A percentile compares a stretch with the other conserved stretches of the same genome.
Conservation (phyloP, 345 rosid genomes). For the Camelina neglecta region DNA sequence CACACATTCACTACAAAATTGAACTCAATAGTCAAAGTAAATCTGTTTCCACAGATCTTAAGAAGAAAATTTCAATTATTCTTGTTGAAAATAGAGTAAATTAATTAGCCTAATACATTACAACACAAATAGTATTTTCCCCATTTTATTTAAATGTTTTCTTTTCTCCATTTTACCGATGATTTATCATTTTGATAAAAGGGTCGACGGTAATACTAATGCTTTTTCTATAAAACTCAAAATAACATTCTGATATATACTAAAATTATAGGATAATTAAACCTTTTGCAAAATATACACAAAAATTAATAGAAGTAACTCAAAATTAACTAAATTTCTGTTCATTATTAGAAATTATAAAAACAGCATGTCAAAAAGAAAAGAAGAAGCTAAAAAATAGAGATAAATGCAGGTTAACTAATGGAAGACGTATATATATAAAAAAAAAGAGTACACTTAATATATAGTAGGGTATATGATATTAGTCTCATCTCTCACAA, state of each 20-base stretch:
- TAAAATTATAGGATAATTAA: not conserved
- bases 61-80: not conserved
- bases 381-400: not conserved
- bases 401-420: not conserved
- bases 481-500: constrained; percentile 45
- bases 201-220: not conserved
- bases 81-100: not conserved
- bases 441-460: not conserved
- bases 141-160: not conserved
- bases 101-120: not conserved
- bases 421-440: not conserved
- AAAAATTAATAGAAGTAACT: not conserved
- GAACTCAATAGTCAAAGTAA: not conserved
- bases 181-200: not conserved
- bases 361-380: not conserved
- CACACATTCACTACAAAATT: not conserved
- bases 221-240: not conserved
- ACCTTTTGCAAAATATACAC: too few relatives aligned
- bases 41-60: not conserved
- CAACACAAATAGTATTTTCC: not conserved
- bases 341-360: not conserved
- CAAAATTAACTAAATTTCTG: not conserved
- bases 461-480: constrained; percentile 38
- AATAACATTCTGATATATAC: not conserved
- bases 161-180: not conserved